Evolutionary conservation across 306 rosid species (phyloP).

Genomic region (Cicer arietinum): DNA sequence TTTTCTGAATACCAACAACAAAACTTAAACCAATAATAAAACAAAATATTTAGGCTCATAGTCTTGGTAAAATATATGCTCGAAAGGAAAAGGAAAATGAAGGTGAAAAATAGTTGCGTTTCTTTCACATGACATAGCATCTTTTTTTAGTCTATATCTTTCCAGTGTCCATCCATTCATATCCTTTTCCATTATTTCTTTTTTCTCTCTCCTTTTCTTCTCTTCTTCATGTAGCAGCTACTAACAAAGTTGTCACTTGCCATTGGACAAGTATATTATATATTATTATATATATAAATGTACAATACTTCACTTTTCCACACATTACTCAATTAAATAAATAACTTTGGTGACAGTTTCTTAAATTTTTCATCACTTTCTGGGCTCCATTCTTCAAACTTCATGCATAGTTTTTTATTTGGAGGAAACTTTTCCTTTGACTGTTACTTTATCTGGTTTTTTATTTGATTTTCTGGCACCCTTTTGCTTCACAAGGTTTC

Average conservation of each 20-base stretch:
- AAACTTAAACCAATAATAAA: too few species aligned
- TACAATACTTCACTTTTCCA: slow-evolving; percentile 38
- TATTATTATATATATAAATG: slow-evolving; percentile 20
- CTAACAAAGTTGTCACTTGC: slow-evolving; percentile 40
- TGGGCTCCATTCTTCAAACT: slow-evolving; percentile 36
- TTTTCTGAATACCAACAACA: too few species aligned
- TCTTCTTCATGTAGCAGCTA: slow-evolving; percentile 46
- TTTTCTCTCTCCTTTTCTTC: slow-evolving; percentile 41
- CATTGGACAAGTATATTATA: neutral
- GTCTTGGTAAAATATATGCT: too few species aligned
- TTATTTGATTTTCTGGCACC: slow-evolving; percentile 37
- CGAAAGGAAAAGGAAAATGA: neutral
- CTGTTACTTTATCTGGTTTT: slow-evolving; percentile 39
- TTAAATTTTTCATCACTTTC: slow-evolving; percentile 46
- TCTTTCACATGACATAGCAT: slow-evolving; percentile 2
- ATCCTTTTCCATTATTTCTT: slow-evolving; percentile 30
- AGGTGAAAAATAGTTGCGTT: neutral
- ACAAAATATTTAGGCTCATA: too few species aligned
- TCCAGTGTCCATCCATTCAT: slow-evolving; percentile 36
- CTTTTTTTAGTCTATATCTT: slow-evolving; percentile 21
- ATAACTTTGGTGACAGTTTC: slow-evolving; percentile 33
- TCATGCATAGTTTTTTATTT: slow-evolving; percentile 42
- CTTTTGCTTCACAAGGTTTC: slow-evolving; percentile 44
- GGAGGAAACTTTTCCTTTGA: slow-evolving; percentile 35
- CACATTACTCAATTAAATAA: slow-evolving; percentile 50